A percentile compares a stretch with the other conserved stretches of the same genome.
phyloP scores from a whole-genome alignment of 1,139 yeast species.

The Pichia sp. region DNA sequence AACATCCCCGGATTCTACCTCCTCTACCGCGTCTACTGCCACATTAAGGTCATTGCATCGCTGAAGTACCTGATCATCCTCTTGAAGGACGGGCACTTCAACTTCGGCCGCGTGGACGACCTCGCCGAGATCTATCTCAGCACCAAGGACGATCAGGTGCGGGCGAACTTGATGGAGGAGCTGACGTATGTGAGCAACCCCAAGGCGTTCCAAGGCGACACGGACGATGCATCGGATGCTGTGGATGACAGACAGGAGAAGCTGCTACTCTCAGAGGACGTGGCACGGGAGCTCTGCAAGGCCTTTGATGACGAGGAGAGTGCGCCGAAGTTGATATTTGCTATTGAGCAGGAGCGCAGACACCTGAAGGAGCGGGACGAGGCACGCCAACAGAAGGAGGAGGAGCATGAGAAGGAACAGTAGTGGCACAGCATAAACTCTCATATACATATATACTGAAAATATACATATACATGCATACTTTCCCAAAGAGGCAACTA shows the following conservation, averaged over 20 bases:
- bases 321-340: conserved; percentile 21
- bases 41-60: conserved; percentile 74
- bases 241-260: conserved; percentile 14
- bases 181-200: conserved; percentile 3
- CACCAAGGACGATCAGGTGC: conserved; percentile 20
- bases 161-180: conserved; percentile 10
- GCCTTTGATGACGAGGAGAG: conserved; percentile 22
- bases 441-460: background rate
- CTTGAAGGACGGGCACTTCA: conserved; percentile 23
- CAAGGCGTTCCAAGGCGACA: background rate
- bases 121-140: conserved; percentile 23
- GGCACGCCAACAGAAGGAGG: background rate
- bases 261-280: conserved; percentile 26
- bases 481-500: too few relatives aligned
- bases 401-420: background rate
- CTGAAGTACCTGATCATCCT: conserved; percentile 60
- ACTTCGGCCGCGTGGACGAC: conserved; percentile 20
- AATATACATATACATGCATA: background rate
- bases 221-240: background rate
- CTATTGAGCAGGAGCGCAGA: conserved; percentile 26
- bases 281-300: conserved; percentile 21
- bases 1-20: conserved; percentile 93
- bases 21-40: conserved; percentile 78
- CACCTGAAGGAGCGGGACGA: background rate
- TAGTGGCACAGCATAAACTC: background rate